Conservation (phyloP, 2,329 filamentous ascomycete genomes). For the Arthrobotrys sphaeroides region DNA sequence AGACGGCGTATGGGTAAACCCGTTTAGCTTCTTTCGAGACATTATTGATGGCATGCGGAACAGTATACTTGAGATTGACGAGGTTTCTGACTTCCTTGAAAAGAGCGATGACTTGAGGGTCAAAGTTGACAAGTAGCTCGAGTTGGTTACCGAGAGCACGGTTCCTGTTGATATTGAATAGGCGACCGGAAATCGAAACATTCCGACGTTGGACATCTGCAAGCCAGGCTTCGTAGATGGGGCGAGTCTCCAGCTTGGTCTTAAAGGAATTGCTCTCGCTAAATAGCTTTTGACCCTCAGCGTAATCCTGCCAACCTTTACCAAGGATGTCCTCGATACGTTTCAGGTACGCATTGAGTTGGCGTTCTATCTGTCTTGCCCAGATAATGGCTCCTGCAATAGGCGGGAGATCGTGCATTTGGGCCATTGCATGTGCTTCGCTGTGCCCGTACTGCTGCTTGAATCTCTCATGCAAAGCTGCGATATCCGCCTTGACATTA, state of each 20-base stretch:
- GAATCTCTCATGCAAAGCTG: constrained; percentile 91
- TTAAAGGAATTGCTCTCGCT: constrained; percentile 92
- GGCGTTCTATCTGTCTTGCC: constrained; percentile 95
- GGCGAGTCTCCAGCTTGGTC: constrained; percentile 91
- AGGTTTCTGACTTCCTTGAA: constrained; percentile 99
- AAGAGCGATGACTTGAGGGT: constrained; percentile 93
- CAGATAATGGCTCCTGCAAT: constrained; percentile 98
- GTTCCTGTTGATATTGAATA: constrained; percentile 89
- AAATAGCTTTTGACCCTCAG: constrained; percentile 92
- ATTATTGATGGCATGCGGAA: constrained; percentile 92
- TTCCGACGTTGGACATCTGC: constrained; percentile 87
- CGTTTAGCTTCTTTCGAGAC: constrained; percentile 98
- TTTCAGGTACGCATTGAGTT: constrained; percentile 95
- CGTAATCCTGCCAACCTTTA: constrained; percentile 90
- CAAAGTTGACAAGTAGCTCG: constrained; percentile 93
- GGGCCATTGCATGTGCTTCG: constrained; percentile 97
- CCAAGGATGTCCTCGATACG: constrained; percentile 99
- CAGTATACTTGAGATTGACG: constrained; percentile 91
- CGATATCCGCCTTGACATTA: constrained; percentile 96
- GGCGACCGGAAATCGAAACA: constrained; percentile 87
- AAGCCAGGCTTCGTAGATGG: constrained; percentile 95
- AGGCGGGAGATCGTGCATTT: constrained; percentile 91
- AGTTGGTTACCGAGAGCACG: constrained; percentile 88
- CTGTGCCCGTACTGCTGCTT: constrained; percentile 99
- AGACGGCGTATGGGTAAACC: constrained; percentile 97